Base-by-base conservation (phyloP, 2,329 filamentous ascomycete genomes). In the Pyricularia sp. region DNA sequence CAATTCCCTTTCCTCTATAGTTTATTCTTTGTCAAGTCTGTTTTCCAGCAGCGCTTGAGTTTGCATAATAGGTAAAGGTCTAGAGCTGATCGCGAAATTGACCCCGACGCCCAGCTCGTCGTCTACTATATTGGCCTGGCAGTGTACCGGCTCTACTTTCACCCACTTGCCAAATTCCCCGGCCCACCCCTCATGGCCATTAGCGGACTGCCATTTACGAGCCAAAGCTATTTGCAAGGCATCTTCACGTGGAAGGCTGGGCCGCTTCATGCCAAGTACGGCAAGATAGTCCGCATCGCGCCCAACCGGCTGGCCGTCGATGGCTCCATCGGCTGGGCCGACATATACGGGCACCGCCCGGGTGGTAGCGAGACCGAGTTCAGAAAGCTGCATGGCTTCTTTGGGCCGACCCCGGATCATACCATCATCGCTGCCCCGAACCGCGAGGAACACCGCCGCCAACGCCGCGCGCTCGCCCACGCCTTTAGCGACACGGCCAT, bases 121-220 rank as follows among this genome's bases (percentile, higher is more conserved):
- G 30, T 59, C 23, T 69, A 71, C 63, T 50, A 64, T 25, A 3
- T 73, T 33, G n/a, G 67, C 63, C 42, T 68, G 31, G 26, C 70
- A 23, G 30, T 68, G 23, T 68, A 68, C 20, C 55, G 66, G 23
- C 26, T 64, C 25, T 68, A 58, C 50, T 68, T 68, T 17, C 66
- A 68, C 66, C 55, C 66, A 26, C 55, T 68, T 5, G 20, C 66
- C 9, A 68, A 63, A 30, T 64, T 42, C 55, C 66, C 66, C 7
- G 66, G 66, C 14, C 77, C 25, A 77, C 77, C 25, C 77, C 78
- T 26, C 76, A 74, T 33, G 78, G 78, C 4, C 77, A 28, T 58
- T 14, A n/a, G 31, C 2, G 25, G 12, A 7, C 0, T 31, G 2
- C 14, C 42, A 1, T 67, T 20, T 6, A 25, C n/a, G 4, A 58